Evolutionary conservation across 2,329 filamentous ascomycete species (phyloP).

Genomic region (Onygena corvina): DNA sequence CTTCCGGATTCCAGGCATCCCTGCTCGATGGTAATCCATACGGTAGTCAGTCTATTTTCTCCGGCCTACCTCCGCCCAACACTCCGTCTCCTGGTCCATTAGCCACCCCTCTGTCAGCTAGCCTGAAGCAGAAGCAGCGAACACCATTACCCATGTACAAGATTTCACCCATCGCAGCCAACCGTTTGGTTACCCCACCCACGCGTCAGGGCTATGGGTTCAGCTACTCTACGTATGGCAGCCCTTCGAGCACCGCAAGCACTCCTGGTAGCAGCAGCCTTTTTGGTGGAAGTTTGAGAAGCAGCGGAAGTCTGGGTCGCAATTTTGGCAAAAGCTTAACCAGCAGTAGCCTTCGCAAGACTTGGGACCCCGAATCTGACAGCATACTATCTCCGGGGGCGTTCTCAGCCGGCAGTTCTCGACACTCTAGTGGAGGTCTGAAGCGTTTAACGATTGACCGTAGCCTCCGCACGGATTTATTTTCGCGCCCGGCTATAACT

Average conservation of each 20-base stretch:
- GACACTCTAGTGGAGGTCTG: slow-evolving; percentile 57
- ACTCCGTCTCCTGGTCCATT: slow-evolving; percentile 69
- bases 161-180: slow-evolving; percentile 67
- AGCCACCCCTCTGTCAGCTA: slow-evolving; percentile 72
- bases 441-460: slow-evolving; percentile 92
- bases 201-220: slow-evolving; percentile 76
- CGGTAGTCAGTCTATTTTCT: slow-evolving; percentile 76
- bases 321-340: slow-evolving; percentile 79
- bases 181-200: slow-evolving; percentile 69
- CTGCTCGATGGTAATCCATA: slow-evolving; percentile 79
- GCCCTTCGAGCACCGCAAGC: slow-evolving; percentile 58
- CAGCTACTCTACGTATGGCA: slow-evolving; percentile 83
- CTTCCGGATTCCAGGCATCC: slow-evolving; percentile 55
- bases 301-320: slow-evolving; percentile 44
- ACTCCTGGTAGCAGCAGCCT: slow-evolving; percentile 59
- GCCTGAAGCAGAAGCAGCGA: slow-evolving; percentile 63
- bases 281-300: slow-evolving; percentile 32
- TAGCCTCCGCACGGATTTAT: slow-evolving; percentile 58
- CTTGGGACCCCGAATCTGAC: slow-evolving; percentile 62
- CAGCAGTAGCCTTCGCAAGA: slow-evolving; percentile 70
- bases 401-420: slow-evolving; percentile 57
- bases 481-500: slow-evolving; percentile 32
- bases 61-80: slow-evolving; percentile 52
- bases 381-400: slow-evolving; percentile 78
- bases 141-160: slow-evolving; percentile 78